phyloP scores from a whole-genome alignment of 768 basidiomycete species.

The Termitomyces titanicus region DNA sequence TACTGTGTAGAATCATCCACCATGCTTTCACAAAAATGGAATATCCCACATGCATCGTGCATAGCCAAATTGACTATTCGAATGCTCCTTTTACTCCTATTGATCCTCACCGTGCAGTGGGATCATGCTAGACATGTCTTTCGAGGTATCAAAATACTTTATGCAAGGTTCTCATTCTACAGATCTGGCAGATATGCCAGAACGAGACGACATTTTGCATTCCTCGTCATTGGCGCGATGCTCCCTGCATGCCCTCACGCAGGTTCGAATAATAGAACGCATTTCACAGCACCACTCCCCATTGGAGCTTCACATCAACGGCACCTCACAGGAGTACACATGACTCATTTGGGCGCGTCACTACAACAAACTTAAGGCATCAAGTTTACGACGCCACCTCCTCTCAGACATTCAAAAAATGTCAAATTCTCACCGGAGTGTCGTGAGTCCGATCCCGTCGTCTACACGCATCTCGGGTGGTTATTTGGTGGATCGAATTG shows the following conservation, averaged over 20 bases:
- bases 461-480: neutral
- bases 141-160: neutral
- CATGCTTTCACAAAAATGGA: neutral
- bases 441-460: neutral
- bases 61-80: neutral
- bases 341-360: neutral
- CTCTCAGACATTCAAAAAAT: constrained; percentile 1
- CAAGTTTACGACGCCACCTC: neutral
- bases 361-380: neutral
- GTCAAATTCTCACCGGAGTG: neutral
- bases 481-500: neutral
- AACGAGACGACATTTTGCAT: neutral
- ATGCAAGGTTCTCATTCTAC: neutral
- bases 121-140: neutral
- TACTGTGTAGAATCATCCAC: constrained; percentile 15
- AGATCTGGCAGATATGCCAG: neutral
- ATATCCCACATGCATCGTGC: neutral
- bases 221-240: neutral
- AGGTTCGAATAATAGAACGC: constrained; percentile 1
- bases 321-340: neutral
- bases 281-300: constrained; percentile 4
- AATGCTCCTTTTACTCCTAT: neutral
- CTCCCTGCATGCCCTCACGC: neutral
- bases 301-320: neutral
- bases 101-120: neutral